A percentile compares a stretch with the other conserved stretches of the same genome.
Evolutionary conservation across 805 yeast species (phyloP).

Genomic region (Komagataella kurtzmanii): DNA sequence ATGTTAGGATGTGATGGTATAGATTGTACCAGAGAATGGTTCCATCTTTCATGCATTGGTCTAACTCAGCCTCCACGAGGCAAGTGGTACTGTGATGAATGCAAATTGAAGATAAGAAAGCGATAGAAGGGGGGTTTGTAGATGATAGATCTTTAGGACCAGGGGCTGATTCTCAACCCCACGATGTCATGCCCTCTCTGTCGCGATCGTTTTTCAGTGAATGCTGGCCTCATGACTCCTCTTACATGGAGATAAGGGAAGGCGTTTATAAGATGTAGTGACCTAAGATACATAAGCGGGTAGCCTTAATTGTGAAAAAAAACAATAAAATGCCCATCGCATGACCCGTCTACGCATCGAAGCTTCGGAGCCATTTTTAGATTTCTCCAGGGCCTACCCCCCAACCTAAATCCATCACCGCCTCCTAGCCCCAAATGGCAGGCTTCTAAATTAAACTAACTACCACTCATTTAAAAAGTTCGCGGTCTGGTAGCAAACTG

Average conservation of each 20-base stretch:
- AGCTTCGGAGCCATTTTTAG: background rate
- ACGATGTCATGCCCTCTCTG: background rate
- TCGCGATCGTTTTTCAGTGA: too few relatives aligned
- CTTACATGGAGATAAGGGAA: background rate
- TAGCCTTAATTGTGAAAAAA: background rate
- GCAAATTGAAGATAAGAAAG: slow-evolving; percentile 16
- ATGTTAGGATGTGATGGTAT: slow-evolving; percentile 99
- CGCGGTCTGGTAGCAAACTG: background rate
- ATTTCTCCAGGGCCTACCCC: background rate
- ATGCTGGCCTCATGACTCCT: too few relatives aligned
- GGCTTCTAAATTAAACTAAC: background rate
- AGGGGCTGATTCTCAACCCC: too few relatives aligned
- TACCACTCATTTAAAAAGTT: background rate
- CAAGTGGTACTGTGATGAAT: slow-evolving; percentile 70
- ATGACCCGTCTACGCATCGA: background rate
- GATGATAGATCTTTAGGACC: background rate
- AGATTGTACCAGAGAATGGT: slow-evolving; percentile 87
- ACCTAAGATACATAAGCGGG: background rate
- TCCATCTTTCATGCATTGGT: slow-evolving; percentile 88
- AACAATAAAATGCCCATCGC: background rate
- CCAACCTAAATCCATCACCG: background rate
- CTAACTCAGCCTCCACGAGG: slow-evolving; percentile 77
- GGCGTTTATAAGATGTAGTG: background rate
- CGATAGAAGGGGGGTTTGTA: background rate
- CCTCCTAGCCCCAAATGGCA: background rate